Base-by-base conservation (phyloP, 768 basidiomycete genomes). In the Tylopilus intermedius region DNA sequence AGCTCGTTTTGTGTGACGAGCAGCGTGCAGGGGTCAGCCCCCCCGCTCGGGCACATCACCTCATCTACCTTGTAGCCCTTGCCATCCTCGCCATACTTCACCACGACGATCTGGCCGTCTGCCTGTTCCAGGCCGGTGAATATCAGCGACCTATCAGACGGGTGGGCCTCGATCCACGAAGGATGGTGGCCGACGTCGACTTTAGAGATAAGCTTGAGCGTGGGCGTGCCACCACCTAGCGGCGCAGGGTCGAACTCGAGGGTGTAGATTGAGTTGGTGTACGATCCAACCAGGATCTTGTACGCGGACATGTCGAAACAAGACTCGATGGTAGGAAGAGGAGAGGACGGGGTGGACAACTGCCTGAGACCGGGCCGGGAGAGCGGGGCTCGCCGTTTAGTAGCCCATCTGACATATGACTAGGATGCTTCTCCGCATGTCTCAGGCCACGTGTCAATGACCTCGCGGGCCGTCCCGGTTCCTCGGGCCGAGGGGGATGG, bases 131-230 rank as follows among this genome's bases (percentile, higher is more conserved):
- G 72, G 0, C 77, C 83, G 10, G 88, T 72, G 60, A 84, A 84
- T 30, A 89, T 72, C 26, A 90, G 59, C 3, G 80, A 78, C 41
- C 69, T 72, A 55, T 85, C 78, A 0, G 63, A 67, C 0, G 83
- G 82, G 61, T 86, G 79, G 7, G 72, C 69, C 10, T 83, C 78
- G 55, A 94, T 75, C 90, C 90, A 93, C 5, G 88, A 89, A 0
- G 90, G 86, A 60, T 81, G 80, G 58, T 76, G 68, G 26, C 86
- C 85, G 33, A 82, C 79, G 8, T 66, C 62, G 47, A 80, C 60
- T 14, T 74, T 57, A 4, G 80, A 76, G 11, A 71, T 60, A 30
- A 79, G 64, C 10, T 70, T 71, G 51, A 90, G 68, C 22, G 74
- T 85, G 67, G 24, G 83, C 77, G 49, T 71, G 70, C 57, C 87